Base-by-base conservation (phyloP, 208 protist genomes). In the Borovskyia barvae region DNA sequence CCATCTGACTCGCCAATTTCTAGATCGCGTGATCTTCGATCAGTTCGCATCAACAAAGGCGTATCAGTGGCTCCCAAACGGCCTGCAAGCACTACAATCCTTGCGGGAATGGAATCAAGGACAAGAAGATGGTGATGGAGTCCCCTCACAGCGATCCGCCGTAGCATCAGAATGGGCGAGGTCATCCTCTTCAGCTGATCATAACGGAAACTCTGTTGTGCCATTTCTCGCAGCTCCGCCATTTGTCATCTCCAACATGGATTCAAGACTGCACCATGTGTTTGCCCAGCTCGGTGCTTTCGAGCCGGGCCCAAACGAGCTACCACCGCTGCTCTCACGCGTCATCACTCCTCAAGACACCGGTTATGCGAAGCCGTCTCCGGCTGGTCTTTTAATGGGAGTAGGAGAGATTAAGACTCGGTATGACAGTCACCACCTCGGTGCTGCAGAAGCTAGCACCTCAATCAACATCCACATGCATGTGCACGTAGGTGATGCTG, bases 401-500 rank as follows among this genome's bases (percentile, higher is more conserved):
- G 57, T 69, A 28, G 45, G 64, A 2, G 52, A 63, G 9, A 51
- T 64, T 20, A 53, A 45, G 17, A 54, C 20, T 40, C 30, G 52
- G 3, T 48, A 56, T 40, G 39, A 50, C 29, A 30, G 40, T 29
- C 11, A 25, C 14, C 49, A 32, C 45, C 58, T 17, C 39, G 29
- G 36, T 26, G 37, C 24, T 53, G 61, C 24, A 2, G 22, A 36
- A 9, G 41, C 5, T 20, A 20, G 0, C 8, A 1, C 7, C 12
- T 33, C 22, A 1, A 26, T 36, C 14, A 35, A 61, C 1, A 36
- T 75, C 60, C 50, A 35, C 5, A 36, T 59, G 9, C 78, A 77
- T 55, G 66, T 92, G 33, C 85, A 92, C 73, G 66, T 89, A 0
- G 85, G 85, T 1, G 85, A 92, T 45, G 60, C 57, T 3, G 67